Base-by-base conservation (phyloP, 164 flowering plant genomes). In the Protea cynaroides region DNA sequence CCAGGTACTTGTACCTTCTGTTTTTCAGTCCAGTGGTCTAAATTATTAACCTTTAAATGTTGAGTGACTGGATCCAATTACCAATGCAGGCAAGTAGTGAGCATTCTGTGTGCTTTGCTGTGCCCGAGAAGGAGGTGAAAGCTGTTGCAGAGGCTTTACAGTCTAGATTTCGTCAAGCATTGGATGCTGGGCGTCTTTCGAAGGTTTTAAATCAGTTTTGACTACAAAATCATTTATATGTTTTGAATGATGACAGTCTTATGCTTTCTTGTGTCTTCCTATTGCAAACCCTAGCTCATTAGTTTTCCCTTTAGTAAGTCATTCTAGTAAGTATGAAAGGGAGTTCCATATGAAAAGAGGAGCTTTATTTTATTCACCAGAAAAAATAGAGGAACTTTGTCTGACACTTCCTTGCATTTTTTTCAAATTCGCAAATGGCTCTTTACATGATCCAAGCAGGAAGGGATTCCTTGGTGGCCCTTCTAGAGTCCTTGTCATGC, bases 61-160 rank as follows among this genome's bases (percentile, higher is more conserved):
- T 76, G 50, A 63, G 18, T 64, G 52, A 25, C 65, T 70, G 37
- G 24, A 25, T 22, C 21, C 47, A n/a, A n/a, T n/a, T n/a, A n/a
- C n/a, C n/a, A 29, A 56, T 80, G 75, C 76, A 94, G 99, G 99
- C 97, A 60, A 91, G 99, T 70, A 94, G 99, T 69, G 99, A 94
- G 86, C 99, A 94, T 77, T 94, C 99, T 54, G 88, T 94, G 58
- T 94, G 99, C 78, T 94, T 94, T 83, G 99, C 97, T 75, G 97
- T 94, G 51, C 99, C 99, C 49, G 99, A 94, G 76, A 85, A 82
- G 65, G 99, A 94, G 75, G 99, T 94, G 52, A 75, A 81, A 63
- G 88, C 92, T 65, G 99, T 94, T 75, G 89, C 93, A 25, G 83
- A 81, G 61, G 96, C 89, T 43, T 73, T 94, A 65, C 75, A 82